phyloP scores from a whole-genome alignment of 495 filamentous ascomycete genomes.

The Lichenothelia convexa region DNA sequence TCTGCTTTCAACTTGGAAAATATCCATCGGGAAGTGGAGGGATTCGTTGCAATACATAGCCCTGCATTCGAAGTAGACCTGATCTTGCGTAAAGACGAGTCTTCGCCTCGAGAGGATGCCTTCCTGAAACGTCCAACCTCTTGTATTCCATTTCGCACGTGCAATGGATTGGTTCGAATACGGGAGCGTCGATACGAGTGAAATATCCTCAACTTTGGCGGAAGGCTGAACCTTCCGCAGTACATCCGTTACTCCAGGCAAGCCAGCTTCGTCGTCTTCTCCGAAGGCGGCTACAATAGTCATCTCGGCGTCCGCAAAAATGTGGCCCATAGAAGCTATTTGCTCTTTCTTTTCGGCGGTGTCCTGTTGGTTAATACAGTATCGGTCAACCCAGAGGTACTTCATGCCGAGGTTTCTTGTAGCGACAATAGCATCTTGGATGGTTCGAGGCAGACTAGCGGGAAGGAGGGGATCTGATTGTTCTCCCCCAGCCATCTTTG shows the following conservation, averaged over 20 bases:
- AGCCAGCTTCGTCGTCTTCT: neutral
- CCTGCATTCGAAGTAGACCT: conserved; percentile 4
- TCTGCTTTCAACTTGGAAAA: neutral
- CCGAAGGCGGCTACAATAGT: conserved; percentile 4
- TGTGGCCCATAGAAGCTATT: conserved; percentile 5
- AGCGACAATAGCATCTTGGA: conserved; percentile 6
- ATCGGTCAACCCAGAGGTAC: conserved; percentile 7
- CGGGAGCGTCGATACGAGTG: neutral
- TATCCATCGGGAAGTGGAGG: neutral
- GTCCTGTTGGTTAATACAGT: conserved; percentile 11
- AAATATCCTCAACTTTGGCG: neutral
- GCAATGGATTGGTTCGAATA: neutral
- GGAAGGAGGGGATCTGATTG: no score
- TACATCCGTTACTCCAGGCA: conserved; percentile 3
- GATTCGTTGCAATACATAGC: neutral
- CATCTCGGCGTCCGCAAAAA: conserved; percentile 2
- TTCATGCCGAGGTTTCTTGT: conserved; percentile 6
- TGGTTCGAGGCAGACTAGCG: conserved; percentile 4
- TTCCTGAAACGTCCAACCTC: conserved; percentile 9
- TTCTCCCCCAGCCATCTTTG: no score
- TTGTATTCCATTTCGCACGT: neutral
- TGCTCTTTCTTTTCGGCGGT: conserved; percentile 3
- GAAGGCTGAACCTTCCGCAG: neutral
- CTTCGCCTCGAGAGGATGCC: conserved; percentile 3
- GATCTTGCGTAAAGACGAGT: conserved; percentile 5